Percentiles rank a stretch among this genome's conserved stretches.
These are phyloP conservation scores for Phytophthora meadii DNA, from an alignment of 352 stramenopile species.

Conservation along the genomic window DNA sequence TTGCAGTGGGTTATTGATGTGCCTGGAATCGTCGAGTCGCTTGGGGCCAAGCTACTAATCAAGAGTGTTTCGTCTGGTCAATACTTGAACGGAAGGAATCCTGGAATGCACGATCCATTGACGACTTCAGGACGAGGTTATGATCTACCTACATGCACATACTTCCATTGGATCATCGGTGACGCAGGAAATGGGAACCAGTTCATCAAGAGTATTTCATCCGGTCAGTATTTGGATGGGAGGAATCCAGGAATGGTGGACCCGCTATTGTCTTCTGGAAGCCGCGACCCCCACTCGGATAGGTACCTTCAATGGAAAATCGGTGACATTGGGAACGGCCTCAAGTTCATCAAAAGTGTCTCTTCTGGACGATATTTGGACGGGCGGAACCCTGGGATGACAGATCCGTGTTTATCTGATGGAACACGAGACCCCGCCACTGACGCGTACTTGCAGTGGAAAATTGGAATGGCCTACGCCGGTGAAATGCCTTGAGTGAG, in stretches of 20 bases:
- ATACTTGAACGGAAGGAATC: constrained; percentile 1
- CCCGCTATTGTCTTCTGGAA: background rate
- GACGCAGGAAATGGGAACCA: background rate
- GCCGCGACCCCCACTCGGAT: background rate
- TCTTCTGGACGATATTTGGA: background rate
- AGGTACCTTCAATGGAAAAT: background rate
- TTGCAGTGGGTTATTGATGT: background rate
- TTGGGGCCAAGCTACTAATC: background rate
- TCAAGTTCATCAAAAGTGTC: background rate
- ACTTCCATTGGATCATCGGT: background rate
- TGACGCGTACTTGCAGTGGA: background rate
- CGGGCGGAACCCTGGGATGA: background rate
- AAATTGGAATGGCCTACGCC: background rate
- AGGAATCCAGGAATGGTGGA: background rate
- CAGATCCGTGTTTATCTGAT: background rate
- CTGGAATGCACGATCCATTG: background rate
- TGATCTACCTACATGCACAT: too few relatives aligned
- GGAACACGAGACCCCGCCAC: background rate
- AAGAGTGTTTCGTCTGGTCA: constrained; percentile 1
- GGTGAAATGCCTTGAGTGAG: too few relatives aligned
- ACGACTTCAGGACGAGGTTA: background rate
- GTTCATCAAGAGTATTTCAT: constrained; percentile 2
- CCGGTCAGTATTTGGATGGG: constrained; percentile 1
- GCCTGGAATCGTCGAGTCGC: too few relatives aligned
- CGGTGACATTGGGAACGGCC: background rate